Conservation (phyloP, 306 rosid species). For the Cucumis hystrix region DNA sequence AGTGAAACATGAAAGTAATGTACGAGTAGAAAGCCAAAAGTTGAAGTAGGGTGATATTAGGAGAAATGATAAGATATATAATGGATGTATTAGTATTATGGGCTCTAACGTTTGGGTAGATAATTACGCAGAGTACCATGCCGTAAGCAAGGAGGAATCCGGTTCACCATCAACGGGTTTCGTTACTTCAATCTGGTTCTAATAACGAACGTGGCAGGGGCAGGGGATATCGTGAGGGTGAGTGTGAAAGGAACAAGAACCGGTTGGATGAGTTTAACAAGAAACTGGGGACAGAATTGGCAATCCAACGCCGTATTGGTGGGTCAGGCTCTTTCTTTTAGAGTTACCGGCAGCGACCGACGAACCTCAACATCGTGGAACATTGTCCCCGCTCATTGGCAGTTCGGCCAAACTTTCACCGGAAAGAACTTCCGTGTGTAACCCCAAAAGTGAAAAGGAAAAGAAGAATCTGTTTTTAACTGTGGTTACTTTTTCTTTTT, state of each 20-base stretch:
- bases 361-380: constrained; percentile 88
- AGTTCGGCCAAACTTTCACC: constrained; percentile 91
- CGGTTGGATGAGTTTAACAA: constrained; percentile 74
- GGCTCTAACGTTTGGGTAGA: neutral
- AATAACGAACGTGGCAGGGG: constrained; percentile 90
- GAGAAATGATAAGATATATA: too few species aligned
- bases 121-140: constrained; percentile 72
- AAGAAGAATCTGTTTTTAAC: neutral
- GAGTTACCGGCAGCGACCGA: constrained; percentile 77
- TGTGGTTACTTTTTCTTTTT: too few species aligned
- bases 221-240: constrained; percentile 66
- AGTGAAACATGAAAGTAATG: too few species aligned
- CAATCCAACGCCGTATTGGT: constrained; percentile 80
- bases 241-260: constrained; percentile 69
- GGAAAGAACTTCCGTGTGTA: constrained; percentile 78
- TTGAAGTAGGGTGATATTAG: too few species aligned
- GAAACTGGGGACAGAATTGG: constrained; percentile 99
- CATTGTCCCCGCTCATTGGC: constrained; percentile 65
- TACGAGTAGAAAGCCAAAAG: too few species aligned
- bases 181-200: constrained; percentile 82
- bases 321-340: constrained; percentile 66
- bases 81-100: neutral
- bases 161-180: constrained; percentile 77
- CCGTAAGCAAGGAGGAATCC: constrained; percentile 75
- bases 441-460: neutral